A percentile compares a stretch with the other conserved stretches of the same genome.
Evolutionary conservation across 805 yeast species (phyloP).

Genomic region (Saturnispora sekii): DNA sequence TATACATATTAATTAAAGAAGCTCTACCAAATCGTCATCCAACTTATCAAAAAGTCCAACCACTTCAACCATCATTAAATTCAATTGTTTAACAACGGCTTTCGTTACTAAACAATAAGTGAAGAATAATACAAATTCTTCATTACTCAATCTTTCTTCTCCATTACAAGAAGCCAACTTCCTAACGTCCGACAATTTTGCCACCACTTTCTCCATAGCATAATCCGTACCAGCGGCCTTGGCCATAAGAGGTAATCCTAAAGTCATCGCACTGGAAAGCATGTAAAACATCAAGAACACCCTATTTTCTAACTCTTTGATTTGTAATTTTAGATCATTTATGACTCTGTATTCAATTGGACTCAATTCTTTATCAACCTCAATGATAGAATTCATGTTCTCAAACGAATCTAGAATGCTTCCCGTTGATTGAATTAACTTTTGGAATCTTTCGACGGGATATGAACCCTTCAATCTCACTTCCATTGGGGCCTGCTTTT

Average conservation of each 20-base stretch:
- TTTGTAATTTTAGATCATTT: slow-evolving; percentile 42
- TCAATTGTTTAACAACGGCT: slow-evolving; percentile 55
- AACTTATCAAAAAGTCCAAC: slow-evolving; percentile 57
- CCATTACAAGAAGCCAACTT: slow-evolving; percentile 23
- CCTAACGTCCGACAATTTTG: slow-evolving; percentile 53
- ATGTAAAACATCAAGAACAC: slow-evolving; percentile 69
- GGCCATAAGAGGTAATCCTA: slow-evolving; percentile 70
- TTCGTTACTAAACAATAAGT: slow-evolving; percentile 66
- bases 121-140: slow-evolving; percentile 69
- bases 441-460: slow-evolving; percentile 42
- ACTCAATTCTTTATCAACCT: slow-evolving; percentile 46
- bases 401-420: slow-evolving; percentile 66
- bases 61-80: slow-evolving; percentile 43
- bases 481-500: slow-evolving; percentile 69
- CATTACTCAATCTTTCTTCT: slow-evolving; percentile 35
- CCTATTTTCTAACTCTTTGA: slow-evolving; percentile 61
- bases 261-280: slow-evolving; percentile 63
- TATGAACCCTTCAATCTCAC: slow-evolving; percentile 66
- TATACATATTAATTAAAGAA: slow-evolving; percentile 14
- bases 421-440: slow-evolving; percentile 46
- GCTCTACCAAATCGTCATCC: slow-evolving; percentile 48
- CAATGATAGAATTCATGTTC: slow-evolving; percentile 59
- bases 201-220: slow-evolving; percentile 59
- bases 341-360: slow-evolving; percentile 48
- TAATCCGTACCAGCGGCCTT: slow-evolving; percentile 71